Conservation (phyloP, 305 asterid genomes). For the Solanum hybrid region DNA sequence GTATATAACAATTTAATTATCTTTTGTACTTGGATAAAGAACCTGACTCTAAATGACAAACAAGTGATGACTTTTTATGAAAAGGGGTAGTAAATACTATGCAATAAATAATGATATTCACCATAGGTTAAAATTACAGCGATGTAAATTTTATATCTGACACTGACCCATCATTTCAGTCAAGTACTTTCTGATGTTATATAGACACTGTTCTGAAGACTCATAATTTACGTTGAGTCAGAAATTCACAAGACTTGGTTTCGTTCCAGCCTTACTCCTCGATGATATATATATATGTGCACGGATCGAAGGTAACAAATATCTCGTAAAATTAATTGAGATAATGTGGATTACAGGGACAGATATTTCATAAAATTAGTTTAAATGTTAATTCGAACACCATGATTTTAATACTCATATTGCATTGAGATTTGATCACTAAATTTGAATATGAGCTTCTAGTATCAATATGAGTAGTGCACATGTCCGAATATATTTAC, state of each 20-base stretch:
- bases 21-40: not conserved
- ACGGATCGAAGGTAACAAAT: too few relatives aligned
- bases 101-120: not conserved
- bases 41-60: not conserved
- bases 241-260: not conserved
- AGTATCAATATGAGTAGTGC: not conserved
- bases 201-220: not conserved
- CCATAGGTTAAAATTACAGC: not conserved
- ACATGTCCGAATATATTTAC: too few relatives aligned
- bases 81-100: not conserved
- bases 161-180: not conserved
- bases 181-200: not conserved
- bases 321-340: too few relatives aligned
- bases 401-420: too few relatives aligned
- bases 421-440: not conserved
- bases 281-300: too few relatives aligned
- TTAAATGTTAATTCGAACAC: rapidly evolving
- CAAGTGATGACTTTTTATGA: not conserved
- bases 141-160: not conserved
- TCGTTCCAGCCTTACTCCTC: not conserved
- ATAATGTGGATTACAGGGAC: rapidly evolving
- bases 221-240: not conserved
- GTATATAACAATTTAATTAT: not conserved
- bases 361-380: too few relatives aligned
- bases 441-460: too few relatives aligned